Conservation (phyloP, 257 asterid species). For the Solanum chaucha region DNA sequence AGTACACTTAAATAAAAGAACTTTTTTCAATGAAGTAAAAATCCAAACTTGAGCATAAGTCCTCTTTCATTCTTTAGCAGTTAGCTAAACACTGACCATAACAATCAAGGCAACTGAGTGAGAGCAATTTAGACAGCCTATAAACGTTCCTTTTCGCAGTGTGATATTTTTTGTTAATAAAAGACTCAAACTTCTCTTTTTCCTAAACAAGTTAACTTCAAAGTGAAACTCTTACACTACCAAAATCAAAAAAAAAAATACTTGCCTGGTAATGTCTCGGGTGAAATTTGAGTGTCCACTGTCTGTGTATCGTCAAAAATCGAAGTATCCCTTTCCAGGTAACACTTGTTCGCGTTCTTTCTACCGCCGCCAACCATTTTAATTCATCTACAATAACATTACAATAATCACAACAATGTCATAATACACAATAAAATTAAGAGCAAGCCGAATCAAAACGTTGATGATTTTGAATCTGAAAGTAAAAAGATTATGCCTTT, state of each 20-base stretch:
- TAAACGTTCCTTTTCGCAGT: not conserved
- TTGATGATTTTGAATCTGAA: not conserved
- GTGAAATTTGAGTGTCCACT: constrained; percentile 30
- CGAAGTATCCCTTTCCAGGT: constrained; percentile 11
- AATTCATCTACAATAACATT: constrained; percentile 20
- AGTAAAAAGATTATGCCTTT: not conserved
- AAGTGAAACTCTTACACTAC: not conserved
- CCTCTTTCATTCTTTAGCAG: not conserved
- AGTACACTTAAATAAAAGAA: not conserved
- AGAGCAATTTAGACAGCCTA: not conserved
- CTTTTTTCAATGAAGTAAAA: not conserved
- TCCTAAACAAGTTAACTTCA: not conserved
- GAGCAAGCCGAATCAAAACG: not conserved
- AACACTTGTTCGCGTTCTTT: not conserved
- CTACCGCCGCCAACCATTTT: constrained; percentile 25
- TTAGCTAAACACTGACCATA: not conserved
- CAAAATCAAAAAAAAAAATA: not conserved
- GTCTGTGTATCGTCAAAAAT: constrained; percentile 28
- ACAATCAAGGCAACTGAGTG: not conserved
- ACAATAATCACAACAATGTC: not conserved
- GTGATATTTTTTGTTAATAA: not conserved
- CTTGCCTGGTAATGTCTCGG: constrained; percentile 18
- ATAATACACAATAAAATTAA: not conserved
- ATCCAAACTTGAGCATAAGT: not conserved
- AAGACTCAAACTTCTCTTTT: not conserved